Evolutionary conservation across 2,329 filamentous ascomycete genomes (phyloP).

Genomic region (Trichoderma sp.): DNA sequence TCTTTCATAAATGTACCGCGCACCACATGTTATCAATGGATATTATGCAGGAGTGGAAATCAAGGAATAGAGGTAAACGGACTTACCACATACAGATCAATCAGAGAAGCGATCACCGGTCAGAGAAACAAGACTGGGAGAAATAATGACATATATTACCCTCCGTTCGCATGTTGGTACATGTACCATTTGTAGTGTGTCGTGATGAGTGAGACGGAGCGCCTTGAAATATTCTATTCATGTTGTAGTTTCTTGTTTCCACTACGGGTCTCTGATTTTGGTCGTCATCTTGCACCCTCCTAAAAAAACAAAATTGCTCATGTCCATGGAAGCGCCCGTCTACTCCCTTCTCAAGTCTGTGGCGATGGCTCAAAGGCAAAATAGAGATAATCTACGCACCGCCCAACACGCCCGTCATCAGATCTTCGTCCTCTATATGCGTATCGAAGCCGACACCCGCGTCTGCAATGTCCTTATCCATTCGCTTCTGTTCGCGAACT

Average conservation of each 20-base stretch:
- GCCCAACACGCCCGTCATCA: constrained; percentile 53
- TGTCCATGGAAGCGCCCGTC: not conserved
- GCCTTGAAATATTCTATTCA: not conserved
- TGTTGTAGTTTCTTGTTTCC: not conserved
- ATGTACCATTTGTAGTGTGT: not conserved
- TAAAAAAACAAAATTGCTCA: not conserved
- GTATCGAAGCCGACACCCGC: constrained; percentile 45
- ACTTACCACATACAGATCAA: not conserved
- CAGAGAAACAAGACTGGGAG: not conserved
- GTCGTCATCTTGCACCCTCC: not conserved
- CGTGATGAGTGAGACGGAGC: not conserved
- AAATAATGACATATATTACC: not conserved
- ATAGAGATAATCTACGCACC: constrained; percentile 21
- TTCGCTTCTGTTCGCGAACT: constrained; percentile 47
- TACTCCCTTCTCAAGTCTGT: not conserved
- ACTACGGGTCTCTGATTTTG: not conserved
- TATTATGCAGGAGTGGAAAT: not conserved
- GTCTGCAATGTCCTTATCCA: constrained; percentile 45
- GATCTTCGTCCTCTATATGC: constrained; percentile 60
- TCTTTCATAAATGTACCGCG: not conserved
- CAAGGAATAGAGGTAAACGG: not conserved
- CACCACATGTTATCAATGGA: not conserved
- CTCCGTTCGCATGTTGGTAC: not conserved
- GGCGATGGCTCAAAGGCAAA: too few species aligned
- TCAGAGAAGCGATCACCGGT: not conserved